Percentiles rank a stretch among this genome's conserved stretches.
Conservation (phyloP, 1,284 basidiomycete species). For the Fomitopsis palustris region DNA sequence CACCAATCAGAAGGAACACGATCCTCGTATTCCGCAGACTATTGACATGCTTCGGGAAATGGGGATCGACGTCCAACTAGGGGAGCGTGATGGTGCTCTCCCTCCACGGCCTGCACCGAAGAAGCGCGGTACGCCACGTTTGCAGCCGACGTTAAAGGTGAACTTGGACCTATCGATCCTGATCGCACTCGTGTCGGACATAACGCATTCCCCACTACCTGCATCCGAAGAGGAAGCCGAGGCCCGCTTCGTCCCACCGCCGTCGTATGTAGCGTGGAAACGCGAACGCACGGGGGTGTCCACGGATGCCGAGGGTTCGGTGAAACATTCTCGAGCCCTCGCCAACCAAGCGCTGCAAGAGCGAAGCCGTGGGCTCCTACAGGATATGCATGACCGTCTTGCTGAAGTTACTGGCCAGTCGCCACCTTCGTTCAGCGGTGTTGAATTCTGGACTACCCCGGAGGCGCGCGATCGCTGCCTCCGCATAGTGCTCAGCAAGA, state of each 20-base stretch:
- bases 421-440: slow-evolving; percentile 7
- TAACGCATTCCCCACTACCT: slow-evolving; percentile 73
- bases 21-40: slow-evolving; percentile 63
- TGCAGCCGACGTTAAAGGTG: slow-evolving; percentile 50
- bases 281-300: slow-evolving; percentile 31
- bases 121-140: slow-evolving; percentile 15
- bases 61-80: slow-evolving; percentile 66
- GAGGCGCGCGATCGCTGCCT: slow-evolving; percentile 70
- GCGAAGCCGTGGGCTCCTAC: slow-evolving; percentile 61
- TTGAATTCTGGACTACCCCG: slow-evolving; percentile 76
- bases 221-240: slow-evolving; percentile 52
- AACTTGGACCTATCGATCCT: slow-evolving; percentile 82
- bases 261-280: slow-evolving; percentile 57
- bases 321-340: slow-evolving; percentile 59
- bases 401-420: slow-evolving; percentile 9
- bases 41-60: slow-evolving; percentile 51
- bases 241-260: slow-evolving; percentile 55
- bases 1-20: slow-evolving; percentile 30
- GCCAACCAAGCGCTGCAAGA: slow-evolving; percentile 69
- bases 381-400: slow-evolving; percentile 56
- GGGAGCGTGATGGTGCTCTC: slow-evolving; percentile 43
- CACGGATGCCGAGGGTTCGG: slow-evolving; percentile 24
- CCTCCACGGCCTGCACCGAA: slow-evolving; percentile 14
- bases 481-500: slow-evolving; percentile 62
- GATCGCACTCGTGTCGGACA: slow-evolving; percentile 80